Evolutionary conservation across 2,329 filamentous ascomycete genomes (phyloP).

Genomic region (Venturia nashicola): DNA sequence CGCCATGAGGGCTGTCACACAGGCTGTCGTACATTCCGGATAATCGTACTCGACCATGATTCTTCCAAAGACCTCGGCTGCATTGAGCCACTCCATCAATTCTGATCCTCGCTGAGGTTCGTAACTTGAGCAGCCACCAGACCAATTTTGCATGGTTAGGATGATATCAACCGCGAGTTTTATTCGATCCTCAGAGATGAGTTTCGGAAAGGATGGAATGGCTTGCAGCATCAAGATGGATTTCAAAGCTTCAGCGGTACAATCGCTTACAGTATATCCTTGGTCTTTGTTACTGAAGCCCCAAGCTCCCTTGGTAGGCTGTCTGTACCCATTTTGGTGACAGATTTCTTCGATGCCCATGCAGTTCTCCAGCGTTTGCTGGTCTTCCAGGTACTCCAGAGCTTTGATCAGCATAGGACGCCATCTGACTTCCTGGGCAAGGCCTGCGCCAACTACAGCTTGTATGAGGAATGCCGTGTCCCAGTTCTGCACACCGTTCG

Average conservation of each 20-base stretch:
- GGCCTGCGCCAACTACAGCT: slow-evolving; percentile 63
- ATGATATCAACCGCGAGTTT: slow-evolving; percentile 85
- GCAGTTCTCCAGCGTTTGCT: slow-evolving; percentile 84
- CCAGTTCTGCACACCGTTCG: slow-evolving; percentile 97
- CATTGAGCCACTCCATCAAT: slow-evolving; percentile 75
- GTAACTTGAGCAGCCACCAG: slow-evolving; percentile 82
- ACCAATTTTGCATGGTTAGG: slow-evolving; percentile 75
- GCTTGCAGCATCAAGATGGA: slow-evolving; percentile 75
- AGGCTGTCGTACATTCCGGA: slow-evolving; percentile 92
- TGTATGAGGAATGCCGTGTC: slow-evolving; percentile 88
- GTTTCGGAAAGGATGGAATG: slow-evolving; percentile 57
- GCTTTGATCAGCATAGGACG: slow-evolving; percentile 72
- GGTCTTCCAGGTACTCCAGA: slow-evolving; percentile 73
- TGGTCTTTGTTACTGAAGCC: slow-evolving; percentile 87
- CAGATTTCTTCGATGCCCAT: slow-evolving; percentile 19
- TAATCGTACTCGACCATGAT: slow-evolving; percentile 99
- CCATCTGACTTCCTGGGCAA: slow-evolving; percentile 68
- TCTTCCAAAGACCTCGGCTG: slow-evolving; percentile 86
- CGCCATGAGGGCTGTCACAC: slow-evolving; percentile 72
- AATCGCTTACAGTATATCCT: slow-evolving; percentile 92
- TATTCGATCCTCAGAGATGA: slow-evolving; percentile 66
- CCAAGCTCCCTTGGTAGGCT: slow-evolving; percentile 87
- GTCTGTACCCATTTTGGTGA: slow-evolving; percentile 49
- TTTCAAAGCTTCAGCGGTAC: slow-evolving; percentile 83
- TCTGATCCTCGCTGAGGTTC: slow-evolving; percentile 70